These are phyloP conservation scores for Tuber indicum DNA, from an alignment of 495 filamentous ascomycete genomes.

Conservation along the genomic window DNA sequence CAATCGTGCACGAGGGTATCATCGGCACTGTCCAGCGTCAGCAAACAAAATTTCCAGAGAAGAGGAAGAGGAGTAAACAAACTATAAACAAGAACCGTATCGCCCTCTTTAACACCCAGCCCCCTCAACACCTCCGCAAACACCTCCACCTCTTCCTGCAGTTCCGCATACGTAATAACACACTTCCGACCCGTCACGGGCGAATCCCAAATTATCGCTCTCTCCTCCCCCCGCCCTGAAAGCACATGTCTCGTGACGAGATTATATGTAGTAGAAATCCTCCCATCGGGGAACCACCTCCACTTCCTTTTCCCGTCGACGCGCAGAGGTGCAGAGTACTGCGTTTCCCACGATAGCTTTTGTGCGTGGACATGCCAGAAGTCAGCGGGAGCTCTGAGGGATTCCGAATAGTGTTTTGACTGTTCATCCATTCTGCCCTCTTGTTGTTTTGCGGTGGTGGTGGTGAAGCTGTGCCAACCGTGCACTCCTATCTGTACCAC, in stretches of 20 bases:
- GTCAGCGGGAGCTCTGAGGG: slow-evolving; percentile 55
- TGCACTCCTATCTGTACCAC: background rate
- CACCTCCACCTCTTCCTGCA: slow-evolving; percentile 75
- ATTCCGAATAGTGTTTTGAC: slow-evolving; percentile 31
- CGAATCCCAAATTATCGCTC: slow-evolving; percentile 81
- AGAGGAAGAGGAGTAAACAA: slow-evolving; percentile 36
- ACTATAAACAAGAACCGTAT: slow-evolving; percentile 94
- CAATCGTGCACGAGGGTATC: slow-evolving; percentile 82
- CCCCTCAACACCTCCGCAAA: slow-evolving; percentile 76
- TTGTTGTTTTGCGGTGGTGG: background rate
- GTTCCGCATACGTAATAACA: slow-evolving; percentile 62
- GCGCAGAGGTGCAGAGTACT: slow-evolving; percentile 40
- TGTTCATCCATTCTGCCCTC: background rate
- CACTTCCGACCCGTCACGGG: slow-evolving; percentile 72
- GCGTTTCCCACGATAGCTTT: slow-evolving; percentile 62
- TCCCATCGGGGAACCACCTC: slow-evolving; percentile 83
- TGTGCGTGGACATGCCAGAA: slow-evolving; percentile 76
- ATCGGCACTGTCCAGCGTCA: slow-evolving; percentile 65
- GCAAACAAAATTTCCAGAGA: background rate
- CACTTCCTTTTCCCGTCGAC: slow-evolving; percentile 47
- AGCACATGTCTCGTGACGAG: slow-evolving; percentile 83
- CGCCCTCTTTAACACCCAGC: slow-evolving; percentile 75
- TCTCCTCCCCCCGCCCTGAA: slow-evolving; percentile 60
- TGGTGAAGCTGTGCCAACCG: background rate
- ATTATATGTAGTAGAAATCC: slow-evolving; percentile 86